A percentile compares a stretch with the other conserved stretches of the same genome.
Evolutionary conservation across 2,329 filamentous ascomycete genomes (phyloP).

Genomic region (Neofusicoccum cordaticola): DNA sequence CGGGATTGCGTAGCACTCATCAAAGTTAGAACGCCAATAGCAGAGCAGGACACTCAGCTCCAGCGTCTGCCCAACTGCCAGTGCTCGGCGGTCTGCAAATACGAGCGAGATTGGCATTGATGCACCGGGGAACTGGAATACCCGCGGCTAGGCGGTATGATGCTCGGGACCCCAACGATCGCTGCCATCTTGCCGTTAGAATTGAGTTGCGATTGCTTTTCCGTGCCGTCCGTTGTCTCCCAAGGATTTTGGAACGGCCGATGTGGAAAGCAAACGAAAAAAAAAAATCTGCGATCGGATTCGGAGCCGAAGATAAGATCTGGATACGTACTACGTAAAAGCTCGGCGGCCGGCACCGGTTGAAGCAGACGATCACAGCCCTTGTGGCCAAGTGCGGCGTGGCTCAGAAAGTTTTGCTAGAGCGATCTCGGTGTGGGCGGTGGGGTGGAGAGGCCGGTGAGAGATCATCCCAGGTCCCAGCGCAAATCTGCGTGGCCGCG

Average conservation of each 20-base stretch:
- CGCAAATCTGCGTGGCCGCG: slow-evolving; percentile 13
- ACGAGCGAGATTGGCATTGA: neutral
- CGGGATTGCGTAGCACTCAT: neutral
- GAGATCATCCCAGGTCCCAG: slow-evolving; percentile 9
- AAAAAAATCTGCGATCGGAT: neutral
- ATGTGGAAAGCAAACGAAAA: neutral
- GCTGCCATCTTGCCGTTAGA: neutral
- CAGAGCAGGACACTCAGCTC: neutral
- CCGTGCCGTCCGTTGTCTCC: neutral
- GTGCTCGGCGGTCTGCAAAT: neutral
- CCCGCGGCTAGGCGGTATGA: neutral
- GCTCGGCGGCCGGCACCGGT: neutral
- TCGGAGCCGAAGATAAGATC: slow-evolving; percentile 9
- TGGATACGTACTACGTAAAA: neutral
- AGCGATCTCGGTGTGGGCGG: slow-evolving; percentile 9
- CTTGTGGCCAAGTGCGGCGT: neutral
- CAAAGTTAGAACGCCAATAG: neutral
- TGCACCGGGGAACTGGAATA: slow-evolving; percentile 6
- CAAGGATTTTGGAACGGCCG: neutral
- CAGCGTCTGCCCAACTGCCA: neutral
- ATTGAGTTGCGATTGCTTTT: neutral
- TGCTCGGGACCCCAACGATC: neutral
- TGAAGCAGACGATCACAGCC: neutral
- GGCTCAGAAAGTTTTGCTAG: neutral
- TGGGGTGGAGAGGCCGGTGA: slow-evolving; percentile 9